Conservation (phyloP, 768 basidiomycete species). For the Mycena vulgaris region DNA sequence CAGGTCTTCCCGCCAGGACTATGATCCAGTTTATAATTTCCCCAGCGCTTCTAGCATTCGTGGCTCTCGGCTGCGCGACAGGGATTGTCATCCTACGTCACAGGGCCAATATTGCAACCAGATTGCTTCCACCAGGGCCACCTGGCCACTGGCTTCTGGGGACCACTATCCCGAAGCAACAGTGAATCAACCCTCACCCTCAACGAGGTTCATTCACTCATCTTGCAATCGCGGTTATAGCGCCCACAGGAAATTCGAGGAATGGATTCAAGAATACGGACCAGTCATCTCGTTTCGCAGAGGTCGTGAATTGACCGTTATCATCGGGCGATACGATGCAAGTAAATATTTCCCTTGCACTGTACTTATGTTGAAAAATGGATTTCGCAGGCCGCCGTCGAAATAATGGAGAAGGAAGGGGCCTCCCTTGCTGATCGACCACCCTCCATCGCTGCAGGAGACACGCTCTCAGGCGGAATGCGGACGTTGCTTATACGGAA, state of each 20-base stretch:
- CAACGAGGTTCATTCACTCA: not conserved
- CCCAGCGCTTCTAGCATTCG: not conserved
- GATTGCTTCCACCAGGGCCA: conserved; percentile 59
- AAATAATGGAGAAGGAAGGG: conserved; percentile 80
- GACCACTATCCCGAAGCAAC: conserved; percentile 56
- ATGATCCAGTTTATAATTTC: not conserved
- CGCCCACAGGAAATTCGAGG: conserved; percentile 67
- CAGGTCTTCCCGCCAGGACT: not conserved
- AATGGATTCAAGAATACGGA: conserved; percentile 74
- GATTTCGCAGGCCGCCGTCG: conserved; percentile 64
- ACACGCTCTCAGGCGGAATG: conserved; percentile 72
- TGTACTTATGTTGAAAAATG: not conserved
- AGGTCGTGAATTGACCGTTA: conserved; percentile 60
- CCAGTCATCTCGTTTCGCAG: conserved; percentile 71
- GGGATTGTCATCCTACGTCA: conserved; percentile 10
- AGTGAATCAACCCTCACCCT: conserved; percentile 48
- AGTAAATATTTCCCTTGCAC: not conserved
- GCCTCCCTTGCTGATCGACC: conserved; percentile 70
- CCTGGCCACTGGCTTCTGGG: conserved; percentile 59
- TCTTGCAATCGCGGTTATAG: conserved; percentile 42
- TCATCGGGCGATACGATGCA: conserved; percentile 60
- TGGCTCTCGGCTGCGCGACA: conserved; percentile 7
- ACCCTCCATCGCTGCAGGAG: conserved; percentile 69
- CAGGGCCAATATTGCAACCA: not conserved
- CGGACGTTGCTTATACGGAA: conserved; percentile 69